phyloP scores from a whole-genome alignment of 192 early-diverging fungal genomes.

The Phlyctochytrium bullatum region DNA sequence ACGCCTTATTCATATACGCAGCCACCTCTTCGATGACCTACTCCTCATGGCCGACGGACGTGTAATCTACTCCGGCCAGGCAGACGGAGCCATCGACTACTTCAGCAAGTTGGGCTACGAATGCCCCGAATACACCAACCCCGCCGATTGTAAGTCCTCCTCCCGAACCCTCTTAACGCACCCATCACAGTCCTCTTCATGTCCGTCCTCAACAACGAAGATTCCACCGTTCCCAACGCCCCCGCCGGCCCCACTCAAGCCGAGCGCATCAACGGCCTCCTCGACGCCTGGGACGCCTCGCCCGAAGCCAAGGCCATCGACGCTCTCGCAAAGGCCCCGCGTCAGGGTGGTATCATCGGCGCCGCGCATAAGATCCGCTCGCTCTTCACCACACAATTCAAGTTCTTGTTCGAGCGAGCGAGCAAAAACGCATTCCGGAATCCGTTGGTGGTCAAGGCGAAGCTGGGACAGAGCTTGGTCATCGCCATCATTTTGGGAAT shows the following conservation, averaged over 20 bases:
- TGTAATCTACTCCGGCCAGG: constrained; percentile 40
- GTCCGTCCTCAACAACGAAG: constrained; percentile 46
- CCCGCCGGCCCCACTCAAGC: constrained; percentile 6
- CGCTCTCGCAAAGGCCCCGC: not conserved
- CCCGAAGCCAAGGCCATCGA: constrained; percentile 20
- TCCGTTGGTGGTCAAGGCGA: constrained; percentile 46
- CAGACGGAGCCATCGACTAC: constrained; percentile 42
- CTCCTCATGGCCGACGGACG: constrained; percentile 63
- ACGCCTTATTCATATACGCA: not conserved
- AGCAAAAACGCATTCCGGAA: constrained; percentile 51
- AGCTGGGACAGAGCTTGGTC: constrained; percentile 43
- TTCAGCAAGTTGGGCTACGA: constrained; percentile 42
- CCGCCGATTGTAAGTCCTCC: constrained; percentile 45
- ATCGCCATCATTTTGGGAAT: constrained; percentile 54
- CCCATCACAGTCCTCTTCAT: constrained; percentile 43
- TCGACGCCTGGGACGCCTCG: constrained; percentile 38
- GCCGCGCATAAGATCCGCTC: constrained; percentile 6
- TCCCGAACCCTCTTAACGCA: not conserved
- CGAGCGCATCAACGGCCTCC: constrained; percentile 26
- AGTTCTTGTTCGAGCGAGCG: constrained; percentile 42
- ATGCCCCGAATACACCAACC: constrained; percentile 54
- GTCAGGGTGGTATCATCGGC: not conserved
- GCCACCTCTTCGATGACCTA: constrained; percentile 65
- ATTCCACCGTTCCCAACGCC: not conserved
- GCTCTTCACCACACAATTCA: constrained; percentile 12